Conservation (phyloP, 257 asterid species). For the Dorcoceras hygrometricum region DNA sequence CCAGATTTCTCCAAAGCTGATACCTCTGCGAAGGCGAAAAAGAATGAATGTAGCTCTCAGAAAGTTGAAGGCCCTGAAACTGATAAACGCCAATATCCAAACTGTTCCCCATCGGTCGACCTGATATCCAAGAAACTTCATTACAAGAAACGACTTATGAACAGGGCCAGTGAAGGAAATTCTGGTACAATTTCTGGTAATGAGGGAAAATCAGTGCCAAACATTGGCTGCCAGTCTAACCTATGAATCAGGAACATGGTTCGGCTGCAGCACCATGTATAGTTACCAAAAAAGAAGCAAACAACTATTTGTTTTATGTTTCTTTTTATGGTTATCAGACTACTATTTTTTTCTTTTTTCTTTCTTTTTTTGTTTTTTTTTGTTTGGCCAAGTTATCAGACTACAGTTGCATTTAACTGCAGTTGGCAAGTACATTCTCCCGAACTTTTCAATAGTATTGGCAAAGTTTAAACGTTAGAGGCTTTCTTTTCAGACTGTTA, state of each 20-base stretch:
- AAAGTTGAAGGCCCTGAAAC: background rate
- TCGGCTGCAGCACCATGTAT: background rate
- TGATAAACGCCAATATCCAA: background rate
- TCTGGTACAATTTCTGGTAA: background rate
- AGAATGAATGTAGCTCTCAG: slow-evolving; percentile 13
- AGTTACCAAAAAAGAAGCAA: background rate
- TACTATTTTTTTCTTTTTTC: background rate
- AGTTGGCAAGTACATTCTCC: background rate
- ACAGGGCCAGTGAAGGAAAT: background rate
- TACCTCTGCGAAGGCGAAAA: slow-evolving; percentile 1
- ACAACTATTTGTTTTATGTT: background rate
- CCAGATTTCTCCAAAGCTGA: slow-evolving; percentile 8
- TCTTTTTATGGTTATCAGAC: background rate
- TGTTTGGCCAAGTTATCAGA: too few relatives aligned
- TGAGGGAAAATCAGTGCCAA: background rate
- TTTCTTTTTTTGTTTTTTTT: too few relatives aligned
- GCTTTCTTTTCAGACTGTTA: too few relatives aligned
- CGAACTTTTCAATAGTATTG: background rate
- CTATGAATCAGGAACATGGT: background rate
- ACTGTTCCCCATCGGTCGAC: slow-evolving; percentile 1
- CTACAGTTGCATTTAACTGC: background rate
- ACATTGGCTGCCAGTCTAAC: background rate
- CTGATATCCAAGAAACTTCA: slow-evolving; percentile 9
- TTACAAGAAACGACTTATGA: slow-evolving; percentile 5
- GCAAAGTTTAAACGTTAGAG: too few relatives aligned